Evolutionary conservation across 805 yeast species (phyloP), one percentile per base, ranked within the genome.

Genomic region (Zygosaccharomyces gambellarensis): DNA sequence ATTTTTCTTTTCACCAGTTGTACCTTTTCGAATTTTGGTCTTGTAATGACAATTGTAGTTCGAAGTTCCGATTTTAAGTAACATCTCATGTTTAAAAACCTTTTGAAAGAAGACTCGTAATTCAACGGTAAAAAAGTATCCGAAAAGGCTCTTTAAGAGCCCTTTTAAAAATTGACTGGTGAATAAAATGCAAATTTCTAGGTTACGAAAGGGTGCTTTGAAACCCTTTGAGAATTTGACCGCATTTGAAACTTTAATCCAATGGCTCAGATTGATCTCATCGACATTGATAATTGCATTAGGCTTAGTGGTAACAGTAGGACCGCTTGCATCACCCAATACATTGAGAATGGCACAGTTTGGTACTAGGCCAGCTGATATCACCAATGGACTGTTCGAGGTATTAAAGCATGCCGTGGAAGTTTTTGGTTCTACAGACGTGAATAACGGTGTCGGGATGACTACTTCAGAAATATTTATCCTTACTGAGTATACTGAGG

Each of bases 401-500:
- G 61, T 47, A 9, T 43, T 65, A 21, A 54, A 55, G 29, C 40
- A 47, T n/a, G 52, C 61, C 1, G 61, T 65, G 3, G 67, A 62
- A 40, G 45, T 51, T 3, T 52, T 54, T 9, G 60, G 57, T 4
- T 49, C 65, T 2, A 53, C 60, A n/a, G 56, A 50, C 39, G 55
- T 57, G 17, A 60, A 62, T 44, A 60, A 63, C 41, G 67, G 66
- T 9, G 63, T 59, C 3, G 67, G 66, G 1, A 45, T 66, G 23
- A 63, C 69, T 2, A 66, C 68, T 4, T 54, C 68, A 4, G 70
- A 65, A 45, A 46, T 64, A 8, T 48, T 50, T 12, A 56, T 65
- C 7, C 47, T 66, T 5, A 58, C 68, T 2, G 52, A 56, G 5
- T 66, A 66, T 43, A 54, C 65, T n/a, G 51, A 53, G 3, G 40